These are phyloP conservation scores for Chaetomium sp. DNA, from an alignment of 2,329 filamentous ascomycete genomes.

Conservation along the genomic window DNA sequence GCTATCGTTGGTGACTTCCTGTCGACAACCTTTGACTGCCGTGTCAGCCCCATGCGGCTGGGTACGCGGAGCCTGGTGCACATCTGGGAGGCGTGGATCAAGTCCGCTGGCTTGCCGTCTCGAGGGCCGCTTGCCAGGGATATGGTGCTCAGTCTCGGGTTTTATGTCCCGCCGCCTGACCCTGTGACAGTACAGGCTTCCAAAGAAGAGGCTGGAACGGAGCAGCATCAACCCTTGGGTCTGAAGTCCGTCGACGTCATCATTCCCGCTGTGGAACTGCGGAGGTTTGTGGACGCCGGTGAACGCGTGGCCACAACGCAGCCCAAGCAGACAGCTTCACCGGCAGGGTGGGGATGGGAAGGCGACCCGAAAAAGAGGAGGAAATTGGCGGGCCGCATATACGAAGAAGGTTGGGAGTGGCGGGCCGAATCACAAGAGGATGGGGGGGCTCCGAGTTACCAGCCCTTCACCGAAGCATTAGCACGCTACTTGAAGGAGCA, in stretches of 20 bases:
- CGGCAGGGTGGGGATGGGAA: slow-evolving; percentile 35
- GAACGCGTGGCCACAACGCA: slow-evolving; percentile 9
- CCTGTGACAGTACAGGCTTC: background rate
- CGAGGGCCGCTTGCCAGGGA: slow-evolving; percentile 47
- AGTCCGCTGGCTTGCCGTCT: slow-evolving; percentile 41
- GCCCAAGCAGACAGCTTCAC: slow-evolving; percentile 19
- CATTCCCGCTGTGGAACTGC: slow-evolving; percentile 52
- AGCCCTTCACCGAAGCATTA: slow-evolving; percentile 56
- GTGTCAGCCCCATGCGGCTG: slow-evolving; percentile 53
- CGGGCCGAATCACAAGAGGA: slow-evolving; percentile 32
- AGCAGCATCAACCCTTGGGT: slow-evolving; percentile 35
- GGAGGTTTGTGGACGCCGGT: slow-evolving; percentile 50
- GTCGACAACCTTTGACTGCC: slow-evolving; percentile 58
- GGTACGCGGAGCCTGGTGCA: slow-evolving; percentile 54
- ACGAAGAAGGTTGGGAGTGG: slow-evolving; percentile 59
- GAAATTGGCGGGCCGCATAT: slow-evolving; percentile 50
- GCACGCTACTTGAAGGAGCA: slow-evolving; percentile 55
- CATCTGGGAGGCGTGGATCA: slow-evolving; percentile 56
- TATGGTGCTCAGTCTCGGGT: slow-evolving; percentile 54
- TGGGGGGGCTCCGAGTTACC: slow-evolving; percentile 14
- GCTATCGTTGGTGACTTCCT: slow-evolving; percentile 54
- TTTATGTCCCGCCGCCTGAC: slow-evolving; percentile 45
- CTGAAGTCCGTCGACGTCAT: slow-evolving; percentile 55
- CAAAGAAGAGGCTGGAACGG: slow-evolving; percentile 13
- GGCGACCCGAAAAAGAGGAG: slow-evolving; percentile 45